Evolutionary conservation across 768 basidiomycete species (phyloP).

Genomic region (Tephrocybe sp.): DNA sequence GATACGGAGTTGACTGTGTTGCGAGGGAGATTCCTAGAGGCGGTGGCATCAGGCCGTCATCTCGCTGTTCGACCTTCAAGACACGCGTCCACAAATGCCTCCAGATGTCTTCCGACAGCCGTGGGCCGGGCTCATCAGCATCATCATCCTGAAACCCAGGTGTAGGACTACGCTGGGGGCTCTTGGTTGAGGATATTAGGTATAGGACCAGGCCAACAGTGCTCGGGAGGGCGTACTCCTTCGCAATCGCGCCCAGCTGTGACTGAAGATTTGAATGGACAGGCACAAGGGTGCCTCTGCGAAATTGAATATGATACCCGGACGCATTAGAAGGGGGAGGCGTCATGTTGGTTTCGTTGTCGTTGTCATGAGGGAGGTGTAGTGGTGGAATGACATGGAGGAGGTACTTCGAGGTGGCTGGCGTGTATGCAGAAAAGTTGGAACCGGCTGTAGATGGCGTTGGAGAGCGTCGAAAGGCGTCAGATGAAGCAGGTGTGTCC

Average conservation of each 20-base stretch:
- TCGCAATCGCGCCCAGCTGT: slow-evolving; percentile 85
- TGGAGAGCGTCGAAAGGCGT: slow-evolving; percentile 47
- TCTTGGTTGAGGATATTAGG: slow-evolving; percentile 47
- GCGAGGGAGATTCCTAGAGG: slow-evolving; percentile 42
- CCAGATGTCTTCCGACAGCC: slow-evolving; percentile 88
- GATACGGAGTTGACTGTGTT: slow-evolving; percentile 40
- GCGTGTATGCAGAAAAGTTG: slow-evolving; percentile 36
- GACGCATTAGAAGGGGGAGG: slow-evolving; percentile 60
- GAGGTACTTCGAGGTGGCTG: slow-evolving; percentile 64
- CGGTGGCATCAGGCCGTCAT: slow-evolving; percentile 39
- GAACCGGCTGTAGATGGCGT: slow-evolving; percentile 50
- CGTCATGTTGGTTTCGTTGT: slow-evolving; percentile 45
- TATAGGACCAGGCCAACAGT: slow-evolving; percentile 83
- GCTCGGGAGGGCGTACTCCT: slow-evolving; percentile 90
- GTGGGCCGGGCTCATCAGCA: slow-evolving; percentile 66
- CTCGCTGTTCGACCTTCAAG: slow-evolving; percentile 55
- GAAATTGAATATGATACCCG: slow-evolving; percentile 79
- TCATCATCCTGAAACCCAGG: slow-evolving; percentile 26
- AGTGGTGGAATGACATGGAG: slow-evolving; percentile 83
- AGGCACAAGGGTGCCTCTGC: slow-evolving; percentile 84
- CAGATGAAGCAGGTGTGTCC: slow-evolving; percentile 29
- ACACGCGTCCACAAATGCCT: slow-evolving; percentile 81
- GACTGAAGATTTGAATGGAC: slow-evolving; percentile 81
- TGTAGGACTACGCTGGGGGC: slow-evolving; percentile 15
- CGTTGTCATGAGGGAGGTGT: slow-evolving; percentile 66